Percentiles rank a stretch among this genome's conserved stretches.
These are phyloP conservation scores for Sporothrix euskadiensis DNA, from an alignment of 2,329 filamentous ascomycete genomes.

Conservation along the genomic window DNA sequence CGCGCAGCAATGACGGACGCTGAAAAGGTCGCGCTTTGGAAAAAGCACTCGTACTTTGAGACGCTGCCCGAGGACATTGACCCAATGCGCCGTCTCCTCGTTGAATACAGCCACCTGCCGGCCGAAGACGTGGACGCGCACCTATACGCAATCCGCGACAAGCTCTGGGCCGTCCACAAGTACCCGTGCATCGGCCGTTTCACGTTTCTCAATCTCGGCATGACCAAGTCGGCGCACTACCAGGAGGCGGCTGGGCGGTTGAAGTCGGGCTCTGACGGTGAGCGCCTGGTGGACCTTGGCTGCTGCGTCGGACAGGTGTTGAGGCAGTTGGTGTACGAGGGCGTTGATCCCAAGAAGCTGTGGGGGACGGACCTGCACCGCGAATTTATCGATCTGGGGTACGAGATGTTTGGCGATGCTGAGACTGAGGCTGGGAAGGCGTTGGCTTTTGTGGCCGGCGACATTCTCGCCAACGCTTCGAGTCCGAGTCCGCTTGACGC, in stretches of 20 bases:
- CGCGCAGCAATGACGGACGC: neutral
- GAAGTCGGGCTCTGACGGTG: neutral
- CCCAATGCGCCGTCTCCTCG: constrained; percentile 30
- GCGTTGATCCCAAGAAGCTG: constrained; percentile 72
- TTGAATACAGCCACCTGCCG: constrained; percentile 34
- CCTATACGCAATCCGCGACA: constrained; percentile 36
- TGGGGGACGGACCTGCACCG: constrained; percentile 43
- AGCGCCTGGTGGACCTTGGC: constrained; percentile 43
- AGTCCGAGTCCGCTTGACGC: constrained; percentile 24
- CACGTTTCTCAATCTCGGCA: constrained; percentile 42
- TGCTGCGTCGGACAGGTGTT: constrained; percentile 50
- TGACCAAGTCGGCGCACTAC: constrained; percentile 38
- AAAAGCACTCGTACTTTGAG: constrained; percentile 15
- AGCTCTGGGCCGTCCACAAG: constrained; percentile 41
- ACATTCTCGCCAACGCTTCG: constrained; percentile 34
- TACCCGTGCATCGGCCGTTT: constrained; percentile 45
- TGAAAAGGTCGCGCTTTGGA: neutral
- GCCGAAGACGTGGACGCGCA: constrained; percentile 32
- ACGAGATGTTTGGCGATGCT: constrained; percentile 39
- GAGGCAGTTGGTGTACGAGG: constrained; percentile 74
- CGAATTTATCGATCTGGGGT: constrained; percentile 40
- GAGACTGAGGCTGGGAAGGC: constrained; percentile 25
- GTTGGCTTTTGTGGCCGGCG: constrained; percentile 33
- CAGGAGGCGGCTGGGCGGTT: constrained; percentile 36
- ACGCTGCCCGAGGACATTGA: constrained; percentile 22